Conservation (phyloP, 192 early-diverging fungal genomes). For the Backusella parvicylindrica region DNA sequence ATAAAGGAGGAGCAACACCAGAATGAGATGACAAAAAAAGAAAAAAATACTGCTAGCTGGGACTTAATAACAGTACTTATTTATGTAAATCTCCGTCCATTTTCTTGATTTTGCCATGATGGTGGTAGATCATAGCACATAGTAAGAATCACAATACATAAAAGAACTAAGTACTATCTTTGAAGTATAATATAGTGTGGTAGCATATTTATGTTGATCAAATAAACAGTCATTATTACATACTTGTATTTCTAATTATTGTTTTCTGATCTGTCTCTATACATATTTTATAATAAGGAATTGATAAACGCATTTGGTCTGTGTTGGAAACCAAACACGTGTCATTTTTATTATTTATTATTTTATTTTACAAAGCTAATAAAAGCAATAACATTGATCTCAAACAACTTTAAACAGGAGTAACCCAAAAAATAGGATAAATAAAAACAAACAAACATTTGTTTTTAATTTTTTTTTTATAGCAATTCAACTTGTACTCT, state of each 20-base stretch:
- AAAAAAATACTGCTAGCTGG: background rate
- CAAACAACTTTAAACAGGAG: background rate
- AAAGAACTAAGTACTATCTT: background rate
- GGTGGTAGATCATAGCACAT: background rate
- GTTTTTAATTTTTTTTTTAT: background rate
- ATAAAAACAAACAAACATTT: background rate
- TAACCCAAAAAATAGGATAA: background rate
- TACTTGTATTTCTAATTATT: background rate
- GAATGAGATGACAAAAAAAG: background rate
- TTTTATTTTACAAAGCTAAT: background rate
- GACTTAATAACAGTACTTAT: background rate
- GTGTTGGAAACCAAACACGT: conserved; percentile 2
- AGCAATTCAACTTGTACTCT: background rate
- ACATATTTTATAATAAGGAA: background rate
- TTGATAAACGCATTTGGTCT: background rate
- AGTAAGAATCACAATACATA: background rate
- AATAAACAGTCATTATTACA: background rate
- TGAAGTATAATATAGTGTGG: background rate
- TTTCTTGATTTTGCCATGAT: background rate
- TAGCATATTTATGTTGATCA: background rate
- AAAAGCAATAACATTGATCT: background rate
- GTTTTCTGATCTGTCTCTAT: background rate
- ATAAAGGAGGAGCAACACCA: background rate
- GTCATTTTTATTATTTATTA: background rate
- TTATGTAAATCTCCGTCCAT: background rate